phyloP scores from a whole-genome alignment of 2,329 filamentous ascomycete species.

The Phoma sp. region DNA sequence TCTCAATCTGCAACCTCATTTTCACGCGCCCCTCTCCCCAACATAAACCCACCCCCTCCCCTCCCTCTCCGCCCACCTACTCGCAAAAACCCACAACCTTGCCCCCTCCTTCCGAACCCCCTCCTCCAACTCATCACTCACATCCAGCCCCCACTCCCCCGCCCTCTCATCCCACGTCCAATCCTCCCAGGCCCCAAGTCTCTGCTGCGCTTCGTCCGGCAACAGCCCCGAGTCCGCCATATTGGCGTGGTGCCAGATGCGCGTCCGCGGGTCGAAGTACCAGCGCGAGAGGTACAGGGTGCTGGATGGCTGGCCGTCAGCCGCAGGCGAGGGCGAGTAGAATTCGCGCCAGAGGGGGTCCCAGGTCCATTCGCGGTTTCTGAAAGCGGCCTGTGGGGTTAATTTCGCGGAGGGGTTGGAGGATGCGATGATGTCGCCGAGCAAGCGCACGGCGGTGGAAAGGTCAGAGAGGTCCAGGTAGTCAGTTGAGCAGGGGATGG shows the following conservation, averaged over 20 bases:
- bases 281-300: constrained; percentile 5
- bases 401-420: neutral
- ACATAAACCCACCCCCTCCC: constrained; percentile 7
- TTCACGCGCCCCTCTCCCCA: neutral
- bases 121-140: constrained; percentile 7
- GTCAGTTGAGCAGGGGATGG: constrained; percentile 8
- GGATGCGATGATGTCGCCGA: constrained; percentile 3
- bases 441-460: neutral
- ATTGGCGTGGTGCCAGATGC: constrained; percentile 7
- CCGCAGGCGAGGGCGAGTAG: neutral
- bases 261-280: constrained; percentile 3
- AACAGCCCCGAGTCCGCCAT: constrained; percentile 6
- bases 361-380: neutral
- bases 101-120: neutral
- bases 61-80: constrained; percentile 8
- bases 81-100: constrained; percentile 9
- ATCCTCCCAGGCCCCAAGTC: constrained; percentile 7
- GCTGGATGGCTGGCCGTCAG: neutral
- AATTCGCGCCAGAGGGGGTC: constrained; percentile 14
- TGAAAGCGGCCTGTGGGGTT: constrained; percentile 1
- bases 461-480: constrained; percentile 14
- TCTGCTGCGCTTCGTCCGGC: constrained; percentile 12
- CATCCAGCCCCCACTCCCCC: constrained; percentile 14
- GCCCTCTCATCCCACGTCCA: constrained; percentile 8
- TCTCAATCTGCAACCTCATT: too few relatives aligned